These are phyloP conservation scores for Debaryomyces fabryi DNA, from an alignment of 1,139 yeast species.

Conservation along the genomic window DNA sequence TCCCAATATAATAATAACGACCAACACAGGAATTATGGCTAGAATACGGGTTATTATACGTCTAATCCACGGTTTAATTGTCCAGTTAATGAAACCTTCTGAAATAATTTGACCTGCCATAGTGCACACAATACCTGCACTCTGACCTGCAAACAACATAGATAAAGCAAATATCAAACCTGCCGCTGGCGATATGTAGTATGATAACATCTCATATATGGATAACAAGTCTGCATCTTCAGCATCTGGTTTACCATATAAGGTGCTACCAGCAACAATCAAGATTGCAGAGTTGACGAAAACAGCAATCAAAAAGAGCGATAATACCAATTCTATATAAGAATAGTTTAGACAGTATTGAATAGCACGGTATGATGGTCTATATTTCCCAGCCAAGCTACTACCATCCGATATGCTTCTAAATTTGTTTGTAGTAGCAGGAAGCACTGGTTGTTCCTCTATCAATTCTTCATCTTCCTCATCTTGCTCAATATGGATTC, in stretches of 20 bases:
- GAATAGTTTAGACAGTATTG: slow-evolving; percentile 66
- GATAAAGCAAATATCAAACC: slow-evolving; percentile 77
- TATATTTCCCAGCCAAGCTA: slow-evolving; percentile 42
- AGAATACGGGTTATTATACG: slow-evolving; percentile 70
- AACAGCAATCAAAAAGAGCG: slow-evolving; percentile 70
- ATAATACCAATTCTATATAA: slow-evolving; percentile 63
- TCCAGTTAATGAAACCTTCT: slow-evolving; percentile 80
- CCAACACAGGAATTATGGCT: slow-evolving; percentile 71
- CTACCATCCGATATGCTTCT: slow-evolving; percentile 43
- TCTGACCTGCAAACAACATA: slow-evolving; percentile 73
- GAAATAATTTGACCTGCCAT: slow-evolving; percentile 81
- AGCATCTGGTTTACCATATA: slow-evolving; percentile 62
- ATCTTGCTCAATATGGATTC: slow-evolving; percentile 21
- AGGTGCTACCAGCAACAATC: slow-evolving; percentile 72
- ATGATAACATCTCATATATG: slow-evolving; percentile 65
- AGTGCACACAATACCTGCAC: slow-evolving; percentile 83
- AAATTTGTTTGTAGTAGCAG: slow-evolving; percentile 32
- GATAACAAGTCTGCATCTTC: slow-evolving; percentile 73
- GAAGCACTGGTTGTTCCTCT: slow-evolving; percentile 14
- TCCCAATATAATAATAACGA: slow-evolving; percentile 65
- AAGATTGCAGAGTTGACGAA: slow-evolving; percentile 76
- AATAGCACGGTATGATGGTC: slow-evolving; percentile 69
- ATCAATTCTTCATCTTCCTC: slow-evolving; percentile 11
- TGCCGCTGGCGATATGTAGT: slow-evolving; percentile 66
- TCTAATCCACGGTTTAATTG: slow-evolving; percentile 67